Evolutionary conservation across 2,329 filamentous ascomycete genomes (phyloP), one percentile per base, ranked within the genome.

Genomic region (Coccinonectria pachysandricola): DNA sequence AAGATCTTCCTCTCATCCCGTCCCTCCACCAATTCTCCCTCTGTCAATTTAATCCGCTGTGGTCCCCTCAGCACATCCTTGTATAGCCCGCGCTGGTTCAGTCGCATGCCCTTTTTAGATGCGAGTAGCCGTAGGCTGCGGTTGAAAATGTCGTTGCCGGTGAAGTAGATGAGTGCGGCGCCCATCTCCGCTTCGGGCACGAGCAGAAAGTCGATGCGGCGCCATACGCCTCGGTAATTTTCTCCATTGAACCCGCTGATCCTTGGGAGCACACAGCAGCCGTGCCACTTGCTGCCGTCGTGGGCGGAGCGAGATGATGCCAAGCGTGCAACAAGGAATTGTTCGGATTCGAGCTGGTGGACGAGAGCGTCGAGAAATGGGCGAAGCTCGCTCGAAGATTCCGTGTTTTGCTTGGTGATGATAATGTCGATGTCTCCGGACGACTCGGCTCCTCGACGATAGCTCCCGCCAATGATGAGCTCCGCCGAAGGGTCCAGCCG

Each of bases 81-180:
- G 43, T 78, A 94, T 29, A 96, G 51, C 0, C 86, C 88, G 15
- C 70, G 64, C 54, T 95, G 87, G 42, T 94, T 95, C 28, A 96
- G 50, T 26, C 81, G 60, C 83, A 92, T 86, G 0, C 75, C 72
- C 56, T 83, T 91, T 54, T 75, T 85, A 19, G 75, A 72, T 9
- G 86, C 85, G 37, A 95, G 53, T 10, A 92, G 56, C 37, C 88
- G 62, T 51, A 95, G 71, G 46, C 83, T 92, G 10, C 87, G 66
- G 52, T 95, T 95, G 59, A 95, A 95, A 17, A 94, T 79, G 49
- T 94, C 87, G 41, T 95, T 91, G 1, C 88, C 88, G 0, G 88
- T 95, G 47, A 95, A 96, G 49, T 95, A 95, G n/a, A 95, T 69
- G 35, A 95, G 51, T 1, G 87, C 86, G 0, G 83, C 87, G 2